phyloP scores from a whole-genome alignment of 805 yeast species.

The Candida fluviatilis region DNA sequence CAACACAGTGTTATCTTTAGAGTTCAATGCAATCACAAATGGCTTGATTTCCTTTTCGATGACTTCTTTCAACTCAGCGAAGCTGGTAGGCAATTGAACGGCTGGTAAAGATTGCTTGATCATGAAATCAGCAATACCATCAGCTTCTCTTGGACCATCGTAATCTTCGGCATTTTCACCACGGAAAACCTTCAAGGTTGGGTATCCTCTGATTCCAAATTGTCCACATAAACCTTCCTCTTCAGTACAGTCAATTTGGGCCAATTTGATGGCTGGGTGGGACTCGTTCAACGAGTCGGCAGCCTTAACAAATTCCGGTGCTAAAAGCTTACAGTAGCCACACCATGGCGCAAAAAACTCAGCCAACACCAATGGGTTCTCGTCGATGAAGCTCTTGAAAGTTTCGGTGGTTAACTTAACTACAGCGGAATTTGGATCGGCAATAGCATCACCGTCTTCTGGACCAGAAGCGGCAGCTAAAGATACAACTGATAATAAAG shows the following conservation, averaged over 20 bases:
- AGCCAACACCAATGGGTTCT: conserved; percentile 75
- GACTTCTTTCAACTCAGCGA: conserved; percentile 48
- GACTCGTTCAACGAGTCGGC: conserved; percentile 54
- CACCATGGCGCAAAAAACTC: conserved; percentile 98
- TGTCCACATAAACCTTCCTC: conserved; percentile 66
- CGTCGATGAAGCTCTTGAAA: conserved; percentile 61
- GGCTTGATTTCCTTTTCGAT: conserved; percentile 46
- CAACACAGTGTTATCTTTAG: conserved; percentile 50
- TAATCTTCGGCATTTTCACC: conserved; percentile 54
- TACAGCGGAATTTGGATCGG: conserved; percentile 83
- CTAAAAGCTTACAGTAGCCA: conserved; percentile 89
- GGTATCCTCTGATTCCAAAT: conserved; percentile 75
- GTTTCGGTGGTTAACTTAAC: conserved; percentile 67
- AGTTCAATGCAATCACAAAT: conserved; percentile 51
- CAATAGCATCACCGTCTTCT: conserved; percentile 57
- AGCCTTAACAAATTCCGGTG: conserved; percentile 75
- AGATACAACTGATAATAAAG: conserved; percentile 32
- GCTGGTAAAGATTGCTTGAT: conserved; percentile 78
- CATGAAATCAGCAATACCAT: conserved; percentile 75
- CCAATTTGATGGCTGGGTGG: conserved; percentile 60
- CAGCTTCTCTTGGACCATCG: conserved; percentile 80
- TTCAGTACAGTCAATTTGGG: conserved; percentile 83
- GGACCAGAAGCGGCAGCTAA: conserved; percentile 34
- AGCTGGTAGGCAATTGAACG: conserved; percentile 38
- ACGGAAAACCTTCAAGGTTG: conserved; percentile 75